Evolutionary conservation across 768 basidiomycete species (phyloP), one percentile per base, ranked within the genome.

Genomic region (Tubosaeta sp.): DNA sequence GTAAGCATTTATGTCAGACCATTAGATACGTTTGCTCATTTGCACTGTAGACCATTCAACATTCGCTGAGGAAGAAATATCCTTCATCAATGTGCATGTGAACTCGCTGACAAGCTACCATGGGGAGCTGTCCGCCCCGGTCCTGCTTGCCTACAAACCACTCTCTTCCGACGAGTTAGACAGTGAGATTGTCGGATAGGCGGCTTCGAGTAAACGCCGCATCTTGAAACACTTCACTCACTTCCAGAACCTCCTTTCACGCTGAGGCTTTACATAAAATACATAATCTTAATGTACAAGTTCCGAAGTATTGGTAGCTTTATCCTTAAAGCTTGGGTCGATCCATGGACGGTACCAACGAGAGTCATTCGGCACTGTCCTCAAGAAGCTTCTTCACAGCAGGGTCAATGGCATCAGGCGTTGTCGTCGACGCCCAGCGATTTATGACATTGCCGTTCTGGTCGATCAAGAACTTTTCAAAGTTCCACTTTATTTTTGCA

Each of bases 381-480:
- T 32, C 49, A 27, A 88, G 59, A 48, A 87, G 74, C 67, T 84
- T 86, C 52, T 79, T 80, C 38, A 92, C 72, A 50, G 82, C 82
- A 38, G 68, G 68, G 43, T 82, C 86, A 52, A 92, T 81, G 12
- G 76, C 72, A 16, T 78, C 73, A 25, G 88, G 87, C 3, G 84
- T 77, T 2, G 87, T 90, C 13, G 84, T 88, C 16, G 86, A 85
- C 5, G 85, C 83, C 86, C 88, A 91, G 39, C 80, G 81, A 59
- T 85, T 72, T 22, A 87, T 81, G 13, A 91, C 86, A 2, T 82
- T 79, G 31, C 91, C 90, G 41, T 90, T 74, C 70, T 82, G 82
- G 68, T 92, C 79, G 41, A 95, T 71, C 52, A 95, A 73, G 75
- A 94, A 95, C 68, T 91, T 91, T 70, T 91, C 89, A 68, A 92